phyloP scores from a whole-genome alignment of 2,329 filamentous ascomycete species.

The Periconia digitata region DNA sequence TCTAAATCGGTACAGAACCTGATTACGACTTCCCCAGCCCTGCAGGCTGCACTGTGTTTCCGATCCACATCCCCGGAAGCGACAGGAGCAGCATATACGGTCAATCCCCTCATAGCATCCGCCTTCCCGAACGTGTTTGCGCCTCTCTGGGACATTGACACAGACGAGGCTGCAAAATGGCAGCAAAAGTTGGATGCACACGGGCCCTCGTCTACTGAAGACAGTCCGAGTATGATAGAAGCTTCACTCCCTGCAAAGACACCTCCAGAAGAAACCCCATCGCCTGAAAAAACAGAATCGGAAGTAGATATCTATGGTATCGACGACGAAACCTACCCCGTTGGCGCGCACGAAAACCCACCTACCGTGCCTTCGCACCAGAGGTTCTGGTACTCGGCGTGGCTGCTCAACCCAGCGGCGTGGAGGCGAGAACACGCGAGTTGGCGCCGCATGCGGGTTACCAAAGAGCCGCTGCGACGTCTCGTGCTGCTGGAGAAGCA shows the following conservation, averaged over 20 bases:
- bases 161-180: background rate
- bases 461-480: background rate
- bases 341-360: too few species aligned
- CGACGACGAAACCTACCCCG: too few species aligned
- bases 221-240: too few species aligned
- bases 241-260: too few species aligned
- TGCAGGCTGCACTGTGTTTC: conserved; percentile 15
- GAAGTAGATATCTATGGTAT: too few species aligned
- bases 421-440: background rate
- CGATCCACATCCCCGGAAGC: background rate
- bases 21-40: conserved; percentile 11
- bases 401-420: background rate
- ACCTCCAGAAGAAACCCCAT: too few species aligned
- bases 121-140: conserved; percentile 6
- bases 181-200: background rate
- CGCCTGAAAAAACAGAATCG: too few species aligned
- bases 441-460: background rate
- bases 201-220: background rate
- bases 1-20: conserved; percentile 10
- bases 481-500: background rate
- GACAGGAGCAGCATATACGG: background rate
- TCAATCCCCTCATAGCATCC: conserved; percentile 10
- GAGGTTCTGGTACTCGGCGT: background rate
- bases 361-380: background rate
- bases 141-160: background rate